These are phyloP conservation scores for Cutaneotrichosporon mucoides DNA, from an alignment of 1,284 basidiomycete species.

Conservation along the genomic window DNA sequence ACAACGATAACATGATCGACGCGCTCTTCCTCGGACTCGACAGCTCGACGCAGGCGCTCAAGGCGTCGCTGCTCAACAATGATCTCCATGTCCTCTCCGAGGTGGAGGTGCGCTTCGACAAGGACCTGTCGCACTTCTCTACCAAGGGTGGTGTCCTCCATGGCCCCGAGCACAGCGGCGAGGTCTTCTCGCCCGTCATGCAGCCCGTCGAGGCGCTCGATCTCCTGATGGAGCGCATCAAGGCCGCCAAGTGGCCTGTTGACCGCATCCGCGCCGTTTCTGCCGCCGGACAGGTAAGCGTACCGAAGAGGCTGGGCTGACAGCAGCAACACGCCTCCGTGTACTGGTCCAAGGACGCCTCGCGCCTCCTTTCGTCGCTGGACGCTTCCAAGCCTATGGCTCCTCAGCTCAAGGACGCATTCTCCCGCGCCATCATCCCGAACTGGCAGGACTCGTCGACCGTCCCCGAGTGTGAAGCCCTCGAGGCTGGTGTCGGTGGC, in stretches of 20 bases:
- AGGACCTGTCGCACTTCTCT: conserved; percentile 67
- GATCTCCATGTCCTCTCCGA: conserved; percentile 65
- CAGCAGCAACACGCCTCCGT: conserved; percentile 84
- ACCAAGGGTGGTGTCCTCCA: conserved; percentile 69
- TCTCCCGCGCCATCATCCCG: conserved; percentile 67
- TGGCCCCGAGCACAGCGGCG: conserved; percentile 64
- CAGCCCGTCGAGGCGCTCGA: conserved; percentile 85
- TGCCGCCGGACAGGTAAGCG: conserved; percentile 42
- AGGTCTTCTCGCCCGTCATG: conserved; percentile 68
- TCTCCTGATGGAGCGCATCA: conserved; percentile 66
- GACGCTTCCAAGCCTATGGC: conserved; percentile 56
- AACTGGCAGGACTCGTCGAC: conserved; percentile 95
- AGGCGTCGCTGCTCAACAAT: conserved; percentile 60
- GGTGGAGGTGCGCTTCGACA: conserved; percentile 72
- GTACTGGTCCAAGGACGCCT: conserved; percentile 68
- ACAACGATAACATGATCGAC: neutral
- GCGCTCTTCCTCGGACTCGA: conserved; percentile 76
- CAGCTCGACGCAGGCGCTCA: conserved; percentile 81
- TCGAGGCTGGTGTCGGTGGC: conserved; percentile 65
- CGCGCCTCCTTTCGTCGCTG: conserved; percentile 56
- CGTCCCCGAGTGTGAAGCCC: conserved; percentile 63
- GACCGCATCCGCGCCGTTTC: conserved; percentile 32
- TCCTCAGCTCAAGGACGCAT: conserved; percentile 54
- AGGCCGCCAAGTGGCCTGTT: conserved; percentile 52
- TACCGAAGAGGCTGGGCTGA: neutral